These are phyloP conservation scores for Hyaloscypha bicolor DNA, from an alignment of 495 filamentous ascomycete genomes.

Conservation along the genomic window DNA sequence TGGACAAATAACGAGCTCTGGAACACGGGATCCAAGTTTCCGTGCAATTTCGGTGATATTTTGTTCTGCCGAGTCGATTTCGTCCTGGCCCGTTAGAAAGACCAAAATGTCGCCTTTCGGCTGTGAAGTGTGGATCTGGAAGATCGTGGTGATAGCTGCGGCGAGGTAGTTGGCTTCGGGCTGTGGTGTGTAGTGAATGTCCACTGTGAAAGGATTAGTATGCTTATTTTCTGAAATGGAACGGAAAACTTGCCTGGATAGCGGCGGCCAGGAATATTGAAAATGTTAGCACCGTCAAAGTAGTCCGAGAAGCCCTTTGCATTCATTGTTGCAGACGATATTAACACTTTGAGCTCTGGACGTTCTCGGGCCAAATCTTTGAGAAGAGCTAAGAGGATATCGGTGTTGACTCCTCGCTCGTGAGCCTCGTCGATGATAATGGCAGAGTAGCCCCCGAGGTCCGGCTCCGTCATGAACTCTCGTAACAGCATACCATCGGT, in stretches of 20 bases:
- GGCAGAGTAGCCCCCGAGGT: constrained; percentile 80
- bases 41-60: constrained; percentile 78
- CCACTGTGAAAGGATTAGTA: constrained; percentile 48
- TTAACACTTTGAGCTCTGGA: constrained; percentile 87
- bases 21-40: constrained; percentile 80
- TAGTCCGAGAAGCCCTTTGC: constrained; percentile 91
- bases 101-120: constrained; percentile 87
- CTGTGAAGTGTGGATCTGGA: constrained; percentile 93
- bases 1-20: constrained; percentile 82
- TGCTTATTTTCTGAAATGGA: no score
- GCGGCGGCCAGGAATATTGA: constrained; percentile 90
- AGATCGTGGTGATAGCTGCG: constrained; percentile 89
- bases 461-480: constrained; percentile 89
- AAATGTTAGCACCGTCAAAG: constrained; percentile 94
- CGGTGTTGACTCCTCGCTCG: constrained; percentile 88
- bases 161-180: constrained; percentile 95
- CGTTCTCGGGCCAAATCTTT: constrained; percentile 89
- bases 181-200: constrained; percentile 88
- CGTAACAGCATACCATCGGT: constrained; percentile 96
- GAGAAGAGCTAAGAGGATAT: constrained; percentile 86
- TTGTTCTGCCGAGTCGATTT: constrained; percentile 83
- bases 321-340: constrained; percentile 94
- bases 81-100: constrained; percentile 88
- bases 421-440: constrained; percentile 98
- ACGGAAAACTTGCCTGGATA: constrained; percentile 52